Conservation (phyloP, 352 stramenopile genomes). For the Aphanomyces cochlioides region DNA sequence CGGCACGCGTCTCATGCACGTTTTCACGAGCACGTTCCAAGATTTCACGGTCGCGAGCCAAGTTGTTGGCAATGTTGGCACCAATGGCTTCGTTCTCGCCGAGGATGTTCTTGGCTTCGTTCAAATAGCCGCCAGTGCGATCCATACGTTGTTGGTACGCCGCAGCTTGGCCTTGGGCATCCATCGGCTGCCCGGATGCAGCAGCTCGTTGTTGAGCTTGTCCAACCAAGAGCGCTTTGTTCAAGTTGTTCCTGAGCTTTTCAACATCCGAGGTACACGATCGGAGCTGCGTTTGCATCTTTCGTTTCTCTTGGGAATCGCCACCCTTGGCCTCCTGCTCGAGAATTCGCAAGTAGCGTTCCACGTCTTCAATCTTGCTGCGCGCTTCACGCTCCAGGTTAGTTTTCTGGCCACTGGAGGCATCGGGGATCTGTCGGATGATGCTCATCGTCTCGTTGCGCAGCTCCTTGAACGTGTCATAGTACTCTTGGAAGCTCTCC, state of each 20-base stretch:
- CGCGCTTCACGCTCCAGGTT: constrained; percentile 10
- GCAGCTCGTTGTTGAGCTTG: constrained; percentile 58
- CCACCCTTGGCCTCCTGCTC: constrained; percentile 75
- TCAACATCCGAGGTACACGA: constrained; percentile 81
- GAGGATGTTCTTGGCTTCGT: constrained; percentile 64
- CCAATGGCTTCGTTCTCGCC: constrained; percentile 57
- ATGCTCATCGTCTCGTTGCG: constrained; percentile 14
- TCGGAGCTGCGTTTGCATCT: constrained; percentile 66
- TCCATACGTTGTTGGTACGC: constrained; percentile 72
- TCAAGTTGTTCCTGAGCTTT: constrained; percentile 77
- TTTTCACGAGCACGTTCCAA: constrained; percentile 71
- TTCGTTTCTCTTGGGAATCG: constrained; percentile 69
- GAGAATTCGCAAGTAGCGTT: constrained; percentile 69
- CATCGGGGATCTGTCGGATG: constrained; percentile 15
- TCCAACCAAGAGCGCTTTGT: constrained; percentile 68
- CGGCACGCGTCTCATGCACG: constrained; percentile 63
- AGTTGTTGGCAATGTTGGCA: constrained; percentile 62
- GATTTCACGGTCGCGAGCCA: constrained; percentile 65
- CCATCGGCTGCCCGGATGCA: not conserved
- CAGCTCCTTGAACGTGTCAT: constrained; percentile 26
- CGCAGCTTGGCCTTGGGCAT: not conserved
- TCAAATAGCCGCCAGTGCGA: constrained; percentile 60
- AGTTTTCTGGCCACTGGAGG: not conserved
- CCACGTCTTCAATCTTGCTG: constrained; percentile 14
- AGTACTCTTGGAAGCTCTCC: constrained; percentile 26